Percentiles rank a stretch among this genome's conserved stretches.
These are phyloP conservation scores for Parietaria judaica DNA, from an alignment of 306 rosid genomes.

Conservation along the genomic window DNA sequence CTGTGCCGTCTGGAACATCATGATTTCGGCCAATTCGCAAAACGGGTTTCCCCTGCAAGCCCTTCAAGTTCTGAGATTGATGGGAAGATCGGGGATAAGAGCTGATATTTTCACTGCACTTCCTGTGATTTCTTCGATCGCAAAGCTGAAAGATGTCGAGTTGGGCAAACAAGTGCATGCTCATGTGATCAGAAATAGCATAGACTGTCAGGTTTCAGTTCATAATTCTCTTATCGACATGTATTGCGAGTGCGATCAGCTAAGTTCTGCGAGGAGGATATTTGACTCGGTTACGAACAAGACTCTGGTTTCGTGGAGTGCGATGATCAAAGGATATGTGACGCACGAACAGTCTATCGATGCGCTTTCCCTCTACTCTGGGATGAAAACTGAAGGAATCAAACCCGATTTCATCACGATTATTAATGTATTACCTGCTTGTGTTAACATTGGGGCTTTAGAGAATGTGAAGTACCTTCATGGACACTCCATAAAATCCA, in stretches of 20 bases:
- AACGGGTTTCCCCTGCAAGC: slow-evolving; percentile 32
- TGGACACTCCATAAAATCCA: slow-evolving; percentile 47
- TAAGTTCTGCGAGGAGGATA: slow-evolving; percentile 33
- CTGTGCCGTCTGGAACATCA: slow-evolving; percentile 68
- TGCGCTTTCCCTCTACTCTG: slow-evolving; percentile 44
- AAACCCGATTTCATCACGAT: slow-evolving; percentile 45
- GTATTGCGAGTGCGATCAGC: slow-evolving; percentile 38
- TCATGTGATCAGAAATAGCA: slow-evolving; percentile 56
- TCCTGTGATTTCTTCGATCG: slow-evolving; percentile 54
- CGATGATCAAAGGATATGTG: slow-evolving; percentile 60
- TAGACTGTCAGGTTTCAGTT: slow-evolving; percentile 50
- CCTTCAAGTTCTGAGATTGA: slow-evolving; percentile 34
- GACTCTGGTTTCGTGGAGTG: slow-evolving; percentile 69
- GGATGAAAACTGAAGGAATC: slow-evolving; percentile 46
- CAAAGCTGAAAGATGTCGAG: slow-evolving; percentile 27
- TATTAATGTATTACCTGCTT: slow-evolving; percentile 58
- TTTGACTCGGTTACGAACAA: slow-evolving; percentile 33
- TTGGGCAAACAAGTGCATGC: slow-evolving; percentile 68
- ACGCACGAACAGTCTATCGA: slow-evolving; percentile 34
- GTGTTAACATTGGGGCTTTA: slow-evolving; percentile 60
- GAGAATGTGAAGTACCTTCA: slow-evolving; percentile 64
- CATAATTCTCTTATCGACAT: slow-evolving; percentile 65
- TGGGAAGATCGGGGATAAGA: slow-evolving; percentile 53
- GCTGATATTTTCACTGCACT: slow-evolving; percentile 66
- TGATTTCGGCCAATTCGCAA: slow-evolving; percentile 46